Evolutionary conservation across 768 basidiomycete genomes (phyloP), one percentile per base, ranked within the genome.

Genomic region (Holtermannia corniformis): DNA sequence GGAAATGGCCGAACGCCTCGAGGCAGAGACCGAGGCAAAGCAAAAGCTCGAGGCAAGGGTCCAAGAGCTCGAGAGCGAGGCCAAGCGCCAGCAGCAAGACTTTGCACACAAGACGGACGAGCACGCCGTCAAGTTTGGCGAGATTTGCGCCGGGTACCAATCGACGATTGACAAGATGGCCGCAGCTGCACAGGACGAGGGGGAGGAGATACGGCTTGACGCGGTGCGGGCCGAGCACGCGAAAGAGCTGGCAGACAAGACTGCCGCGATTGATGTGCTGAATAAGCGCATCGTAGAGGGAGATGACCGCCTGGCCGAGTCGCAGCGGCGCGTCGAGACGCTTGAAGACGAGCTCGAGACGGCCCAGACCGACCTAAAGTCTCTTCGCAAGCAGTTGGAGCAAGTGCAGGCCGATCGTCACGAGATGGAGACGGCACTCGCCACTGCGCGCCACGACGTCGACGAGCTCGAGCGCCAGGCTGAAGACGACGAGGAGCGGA

Each of bases 61-160:
- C 21, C 46, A 51, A 11, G 50, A 54, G 20, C 56, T 67, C 3
- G 20, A 50, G 24, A 41, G 21, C 13, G 41, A 65, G 41, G 57
- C 51, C 14, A 60, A 61, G 25, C 25, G 49, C 24, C 51, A 65
- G 2, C 61, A 62, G 32, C 44, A 58, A 12, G 65, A 64, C n/a
- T 67, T 61, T 47, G 52, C 60, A 1, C 19, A 21, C n/a, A 64
- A 65, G 47, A 65, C 62, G 7, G 62, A 65, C 49, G 51, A 62
- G 32, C 63, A 67, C 41, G 67, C 67, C 16, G 51, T 53, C 14
- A 49, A 59, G 27, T 68, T 68, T 46, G 60, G 61, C 0, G 63
- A 68, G 45, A 67, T 67, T 23, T 67, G 64, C 37, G 44, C 51
- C 1, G 65, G 55, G 10, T 69, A 65, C 41, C 67, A 71, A 16